Evolutionary conservation across 306 rosid genomes (phyloP).

Genomic region (Fragaria vesca): DNA sequence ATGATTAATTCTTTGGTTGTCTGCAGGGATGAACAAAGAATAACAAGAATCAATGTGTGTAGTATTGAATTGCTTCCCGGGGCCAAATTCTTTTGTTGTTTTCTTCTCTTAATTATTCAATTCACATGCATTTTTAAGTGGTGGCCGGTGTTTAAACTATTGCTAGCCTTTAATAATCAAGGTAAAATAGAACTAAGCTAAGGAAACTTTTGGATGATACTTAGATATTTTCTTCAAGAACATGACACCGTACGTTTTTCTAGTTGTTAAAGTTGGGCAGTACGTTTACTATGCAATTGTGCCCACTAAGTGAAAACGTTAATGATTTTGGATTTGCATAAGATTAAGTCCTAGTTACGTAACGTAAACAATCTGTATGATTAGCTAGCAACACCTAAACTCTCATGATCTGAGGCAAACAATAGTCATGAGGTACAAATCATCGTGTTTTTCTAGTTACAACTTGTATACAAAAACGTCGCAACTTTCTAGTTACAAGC

Average conservation of each 20-base stretch:
- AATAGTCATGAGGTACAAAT: neutral
- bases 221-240: neutral
- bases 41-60: neutral
- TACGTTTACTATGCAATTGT: neutral
- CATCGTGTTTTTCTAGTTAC: neutral
- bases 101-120: neutral
- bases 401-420: neutral
- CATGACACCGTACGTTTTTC: neutral
- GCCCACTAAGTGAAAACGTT: neutral
- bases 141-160: neutral
- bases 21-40: neutral
- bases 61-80: neutral
- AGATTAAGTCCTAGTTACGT: neutral
- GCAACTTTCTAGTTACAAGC: neutral
- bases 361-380: neutral
- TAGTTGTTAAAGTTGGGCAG: neutral
- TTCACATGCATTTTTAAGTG: neutral
- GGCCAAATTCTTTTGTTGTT: slow-evolving; percentile 9
- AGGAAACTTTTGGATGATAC: neutral
- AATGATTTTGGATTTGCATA: neutral
- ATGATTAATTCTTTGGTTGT: slow-evolving; percentile 19
- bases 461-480: neutral
- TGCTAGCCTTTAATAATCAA: neutral
- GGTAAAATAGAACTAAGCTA: neutral
- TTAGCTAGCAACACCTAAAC: neutral